Base-by-base conservation (phyloP, 1,284 basidiomycete species). In the Leccinum subrobustum region DNA sequence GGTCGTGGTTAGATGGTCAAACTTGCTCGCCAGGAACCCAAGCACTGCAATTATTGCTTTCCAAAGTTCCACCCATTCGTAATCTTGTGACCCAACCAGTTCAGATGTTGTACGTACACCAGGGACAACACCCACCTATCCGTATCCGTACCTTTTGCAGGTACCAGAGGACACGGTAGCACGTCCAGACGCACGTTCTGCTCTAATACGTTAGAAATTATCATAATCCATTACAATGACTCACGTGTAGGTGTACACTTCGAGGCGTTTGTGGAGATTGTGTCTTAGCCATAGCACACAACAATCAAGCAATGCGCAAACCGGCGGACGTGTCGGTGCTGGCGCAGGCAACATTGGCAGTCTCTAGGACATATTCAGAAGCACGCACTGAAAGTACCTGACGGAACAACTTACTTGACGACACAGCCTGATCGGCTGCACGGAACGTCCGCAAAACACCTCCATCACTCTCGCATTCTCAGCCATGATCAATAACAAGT, bases 201-300 rank as follows among this genome's bases (percentile, higher is more conserved):
- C 33, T 44, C 20, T 25, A 12, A 18, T 20, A 54, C 35, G 18
- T 67, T 11, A 63, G 54, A 50, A 4, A 12, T 14, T n/a, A 14
- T 33, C 29, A 29, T 20, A 1, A 23, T 44, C 53, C 52, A 3
- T 39, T 5, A 6, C n/a, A 55, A 52, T 31, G 6, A 73, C 83
- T 54, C 65, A 86, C 87, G 77, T 70, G 64, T 87, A 87, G 3
- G 81, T 79, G 27, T 78, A 74, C 1, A 81, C 78, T 60, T 88
- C 84, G 6, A 89, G 71, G 23, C 77, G 79, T 66, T 80, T 86
- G 59, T 87, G 85, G 42, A 89, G 70, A 67, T 87, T 88, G 65
- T 89, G 87, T 20, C 85, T 81, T 27, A 88, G 69, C 84, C 85
- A 89, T n/a, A 89, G 74, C 7, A 86, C 77, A 67, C 83, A 86